A percentile compares a stretch with the other conserved stretches of the same genome.
Evolutionary conservation across 768 basidiomycete genomes (phyloP).

Genomic region (Lyophyllum semitale): DNA sequence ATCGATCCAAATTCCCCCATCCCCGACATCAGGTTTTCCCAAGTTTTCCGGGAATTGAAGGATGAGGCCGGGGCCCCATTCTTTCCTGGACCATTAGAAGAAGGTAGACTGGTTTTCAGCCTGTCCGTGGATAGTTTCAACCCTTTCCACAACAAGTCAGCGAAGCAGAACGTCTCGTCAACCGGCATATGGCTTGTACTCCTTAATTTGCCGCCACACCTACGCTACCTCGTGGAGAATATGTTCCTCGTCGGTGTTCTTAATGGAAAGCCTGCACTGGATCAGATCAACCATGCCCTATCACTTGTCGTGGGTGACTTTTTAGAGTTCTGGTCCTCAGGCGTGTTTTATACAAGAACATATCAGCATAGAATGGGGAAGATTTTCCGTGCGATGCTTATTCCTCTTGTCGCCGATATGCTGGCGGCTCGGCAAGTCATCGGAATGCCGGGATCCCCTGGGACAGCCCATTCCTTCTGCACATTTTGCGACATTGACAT

Average conservation of each 20-base stretch:
- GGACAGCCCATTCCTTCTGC: constrained; percentile 8
- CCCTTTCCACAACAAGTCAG: background rate
- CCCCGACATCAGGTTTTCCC: constrained; percentile 22
- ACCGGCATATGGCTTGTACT: constrained; percentile 23
- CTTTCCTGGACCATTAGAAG: constrained; percentile 13
- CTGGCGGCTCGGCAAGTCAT: constrained; percentile 8
- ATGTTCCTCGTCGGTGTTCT: constrained; percentile 29
- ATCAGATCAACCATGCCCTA: constrained; percentile 36
- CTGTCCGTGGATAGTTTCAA: background rate
- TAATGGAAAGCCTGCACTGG: constrained; percentile 29
- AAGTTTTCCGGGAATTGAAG: constrained; percentile 16
- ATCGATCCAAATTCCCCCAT: background rate
- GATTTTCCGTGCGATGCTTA: constrained; percentile 18
- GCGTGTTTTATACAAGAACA: constrained; percentile 28
- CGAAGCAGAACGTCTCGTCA: background rate
- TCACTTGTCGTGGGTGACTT: constrained; percentile 35
- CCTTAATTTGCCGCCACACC: too few relatives aligned
- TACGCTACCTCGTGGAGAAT: constrained; percentile 27
- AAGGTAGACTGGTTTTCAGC: constrained; percentile 17
- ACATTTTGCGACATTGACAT: background rate
- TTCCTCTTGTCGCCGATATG: constrained; percentile 28
- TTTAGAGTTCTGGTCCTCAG: constrained; percentile 26
- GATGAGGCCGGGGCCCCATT: constrained; percentile 22
- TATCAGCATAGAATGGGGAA: constrained; percentile 11
- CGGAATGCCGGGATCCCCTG: background rate